Base-by-base conservation (phyloP, 164 flowering plant genomes). In the Chloranthus sessilifolius region DNA sequence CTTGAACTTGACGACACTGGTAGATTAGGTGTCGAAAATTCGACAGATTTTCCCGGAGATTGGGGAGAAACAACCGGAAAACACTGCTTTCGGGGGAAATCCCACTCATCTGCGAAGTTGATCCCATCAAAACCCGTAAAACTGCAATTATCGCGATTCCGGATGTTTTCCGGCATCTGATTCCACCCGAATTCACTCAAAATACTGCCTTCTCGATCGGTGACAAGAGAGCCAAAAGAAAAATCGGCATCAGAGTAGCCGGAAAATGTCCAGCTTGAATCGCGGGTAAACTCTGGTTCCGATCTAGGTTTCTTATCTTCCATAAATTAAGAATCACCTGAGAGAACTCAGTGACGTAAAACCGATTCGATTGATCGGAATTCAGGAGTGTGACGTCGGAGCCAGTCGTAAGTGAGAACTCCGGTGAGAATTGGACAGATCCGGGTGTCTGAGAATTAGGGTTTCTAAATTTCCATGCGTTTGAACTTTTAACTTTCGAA, bases 1-100 rank as follows among this genome's bases (percentile, higher is more conserved):
- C 76, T 71, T 11, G 88, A 79, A 74, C 81, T 74, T 5, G 94
- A 80, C 0, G 84, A 80, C 4, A 68, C 69, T 8, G 83, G 76
- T 15, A 67, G 80, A 50, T 57, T 69, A 17, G 69, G 17, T n/a
- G n/a, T n/a, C n/a, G n/a, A n/a, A n/a, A n/a, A n/a, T 66, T 55
- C 33, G 67, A 41, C 40, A 67, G 62, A 67, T 17, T 30, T 48
- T 37, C 43, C 39, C 23, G n/a, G 14, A 38, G 39, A 29, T 7
- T 6, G 43, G 20, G 42, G 11, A 2, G 17, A 1, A 7, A 16
- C 52, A 44, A 23, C 48, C 36, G 34, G 49, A 19, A 20, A 19
- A 3, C 14, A 21, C 21, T 2, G 22, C 58, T 2, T 44, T 49
- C 26, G 55, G 20, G 28, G 51, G 30, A 33, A 27, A 30, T 43